A percentile compares a stretch with the other conserved stretches of the same genome.
Conservation (phyloP, 257 asterid genomes). For the Solanum bulbocastanum region DNA sequence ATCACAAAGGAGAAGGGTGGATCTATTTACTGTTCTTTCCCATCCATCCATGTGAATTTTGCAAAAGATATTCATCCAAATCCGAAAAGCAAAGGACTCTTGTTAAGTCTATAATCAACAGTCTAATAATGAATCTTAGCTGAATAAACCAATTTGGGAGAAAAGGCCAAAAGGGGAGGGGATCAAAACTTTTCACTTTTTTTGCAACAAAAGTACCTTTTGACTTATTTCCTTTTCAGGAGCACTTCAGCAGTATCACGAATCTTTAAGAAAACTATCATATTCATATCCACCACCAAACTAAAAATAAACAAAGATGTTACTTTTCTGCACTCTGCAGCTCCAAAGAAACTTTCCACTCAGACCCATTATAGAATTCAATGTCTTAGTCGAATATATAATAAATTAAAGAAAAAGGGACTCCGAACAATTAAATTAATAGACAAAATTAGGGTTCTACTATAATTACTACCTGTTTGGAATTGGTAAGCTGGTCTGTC, state of each 20-base stretch:
- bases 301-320: neutral
- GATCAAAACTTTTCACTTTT: neutral
- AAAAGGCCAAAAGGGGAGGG: neutral
- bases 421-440: neutral
- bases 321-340: neutral
- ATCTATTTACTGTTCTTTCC: neutral
- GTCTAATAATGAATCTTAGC: neutral
- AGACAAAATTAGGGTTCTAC: neutral
- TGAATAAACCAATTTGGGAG: neutral
- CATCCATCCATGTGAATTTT: neutral
- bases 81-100: neutral
- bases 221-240: neutral
- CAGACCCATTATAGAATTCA: neutral
- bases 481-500: conserved; percentile 30
- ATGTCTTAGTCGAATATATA: neutral
- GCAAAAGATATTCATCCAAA: neutral
- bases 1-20: neutral
- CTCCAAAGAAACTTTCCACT: neutral
- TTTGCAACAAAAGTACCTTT: neutral
- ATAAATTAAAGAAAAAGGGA: neutral
- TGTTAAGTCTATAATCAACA: neutral
- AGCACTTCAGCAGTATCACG: neutral
- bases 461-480: conserved; percentile 17
- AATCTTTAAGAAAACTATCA: neutral
- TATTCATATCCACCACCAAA: neutral